Evolutionary conservation across 2,329 filamentous ascomycete genomes (phyloP).

Genomic region (Aspergillus proliferans): DNA sequence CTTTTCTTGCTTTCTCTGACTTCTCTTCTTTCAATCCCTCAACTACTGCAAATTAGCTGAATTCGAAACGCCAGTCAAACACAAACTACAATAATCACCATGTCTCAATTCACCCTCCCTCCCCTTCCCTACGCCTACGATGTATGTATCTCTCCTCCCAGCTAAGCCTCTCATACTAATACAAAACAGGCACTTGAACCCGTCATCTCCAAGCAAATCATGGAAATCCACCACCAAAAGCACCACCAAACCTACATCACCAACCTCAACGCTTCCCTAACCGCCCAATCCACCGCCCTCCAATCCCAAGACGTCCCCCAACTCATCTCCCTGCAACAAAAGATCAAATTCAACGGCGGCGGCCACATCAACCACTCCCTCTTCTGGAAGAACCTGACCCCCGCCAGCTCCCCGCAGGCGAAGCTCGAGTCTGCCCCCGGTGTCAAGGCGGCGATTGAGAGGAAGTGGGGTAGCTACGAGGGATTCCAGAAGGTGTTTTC

Average conservation of each 20-base stretch:
- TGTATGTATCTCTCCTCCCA: conserved; percentile 44
- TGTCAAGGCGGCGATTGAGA: conserved; percentile 56
- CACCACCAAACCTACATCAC: conserved; percentile 92
- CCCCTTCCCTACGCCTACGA: conserved; percentile 63
- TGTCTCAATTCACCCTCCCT: conserved; percentile 52
- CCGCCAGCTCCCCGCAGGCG: conserved; percentile 53
- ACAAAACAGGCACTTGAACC: conserved; percentile 78
- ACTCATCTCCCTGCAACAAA: conserved; percentile 62
- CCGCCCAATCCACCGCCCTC: conserved; percentile 56
- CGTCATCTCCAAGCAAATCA: conserved; percentile 76
- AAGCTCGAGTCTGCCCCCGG: conserved; percentile 48
- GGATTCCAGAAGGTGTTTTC: conserved; percentile 62
- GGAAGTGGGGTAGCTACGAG: conserved; percentile 63
- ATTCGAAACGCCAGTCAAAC: background rate
- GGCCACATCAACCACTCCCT: conserved; percentile 90
- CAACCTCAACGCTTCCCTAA: conserved; percentile 71
- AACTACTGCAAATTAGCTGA: no score
- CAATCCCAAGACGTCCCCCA: conserved; percentile 53
- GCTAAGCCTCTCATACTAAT: background rate
- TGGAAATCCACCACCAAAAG: conserved; percentile 90
- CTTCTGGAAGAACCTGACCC: conserved; percentile 81
- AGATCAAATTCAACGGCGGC: conserved; percentile 81
- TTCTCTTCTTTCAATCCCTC: background rate
- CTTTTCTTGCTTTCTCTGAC: background rate
- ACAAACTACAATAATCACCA: conserved; percentile 17